Evolutionary conservation across 805 yeast genomes (phyloP).

Genomic region (Debaryomyces hansenii): DNA sequence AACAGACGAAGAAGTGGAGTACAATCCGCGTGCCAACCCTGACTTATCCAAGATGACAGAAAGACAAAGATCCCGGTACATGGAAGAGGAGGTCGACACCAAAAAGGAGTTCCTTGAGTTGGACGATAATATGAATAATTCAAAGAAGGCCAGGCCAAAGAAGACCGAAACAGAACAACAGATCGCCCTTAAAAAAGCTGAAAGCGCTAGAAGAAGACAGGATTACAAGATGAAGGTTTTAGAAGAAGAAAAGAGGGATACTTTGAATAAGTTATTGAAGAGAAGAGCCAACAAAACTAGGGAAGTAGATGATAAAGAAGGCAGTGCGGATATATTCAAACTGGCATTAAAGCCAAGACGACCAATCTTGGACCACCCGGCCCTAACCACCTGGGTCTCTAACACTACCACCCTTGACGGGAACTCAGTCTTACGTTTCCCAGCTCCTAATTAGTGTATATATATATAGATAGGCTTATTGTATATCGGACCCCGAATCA

Average conservation of each 20-base stretch:
- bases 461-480: neutral
- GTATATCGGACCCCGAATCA: neutral
- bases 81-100: constrained; percentile 13
- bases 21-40: constrained; percentile 39
- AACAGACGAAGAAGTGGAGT: constrained; percentile 45
- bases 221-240: constrained; percentile 77
- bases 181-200: constrained; percentile 76
- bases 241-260: constrained; percentile 92
- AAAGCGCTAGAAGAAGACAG: constrained; percentile 83
- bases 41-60: constrained; percentile 55
- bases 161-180: constrained; percentile 79
- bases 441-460: neutral
- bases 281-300: constrained; percentile 78
- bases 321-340: constrained; percentile 15
- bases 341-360: constrained; percentile 36
- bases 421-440: constrained; percentile 11
- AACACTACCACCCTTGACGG: constrained; percentile 13
- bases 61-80: constrained; percentile 49
- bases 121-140: constrained; percentile 20
- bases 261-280: constrained; percentile 80
- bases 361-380: constrained; percentile 46
- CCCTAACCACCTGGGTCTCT: constrained; percentile 23
- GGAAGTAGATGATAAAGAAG: constrained; percentile 34
- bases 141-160: constrained; percentile 46
- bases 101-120: constrained; percentile 26